A percentile compares a stretch with the other conserved stretches of the same genome.
These are phyloP conservation scores for Cyclostephanos tholiformis DNA, from an alignment of 108 stramenopile genomes.

Conservation along the genomic window DNA sequence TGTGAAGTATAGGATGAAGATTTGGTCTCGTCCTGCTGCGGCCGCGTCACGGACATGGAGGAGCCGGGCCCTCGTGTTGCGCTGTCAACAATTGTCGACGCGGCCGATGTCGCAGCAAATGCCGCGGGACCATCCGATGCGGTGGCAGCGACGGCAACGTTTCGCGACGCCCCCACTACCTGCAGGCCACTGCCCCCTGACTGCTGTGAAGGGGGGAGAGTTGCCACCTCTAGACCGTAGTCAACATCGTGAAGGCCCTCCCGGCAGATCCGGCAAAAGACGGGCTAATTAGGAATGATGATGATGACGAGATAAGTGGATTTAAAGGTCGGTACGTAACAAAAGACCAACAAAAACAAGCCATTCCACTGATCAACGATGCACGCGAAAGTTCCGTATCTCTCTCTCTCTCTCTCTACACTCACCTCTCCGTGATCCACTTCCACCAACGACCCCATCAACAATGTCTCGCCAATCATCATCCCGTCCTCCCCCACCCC, in stretches of 20 bases:
- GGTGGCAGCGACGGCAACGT: neutral
- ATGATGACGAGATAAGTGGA: neutral
- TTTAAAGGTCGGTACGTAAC: neutral
- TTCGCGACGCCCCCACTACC: neutral
- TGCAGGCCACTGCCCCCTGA: conserved; percentile 36
- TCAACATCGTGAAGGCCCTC: conserved; percentile 86
- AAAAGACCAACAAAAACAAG: conserved; percentile 1
- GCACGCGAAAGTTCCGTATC: neutral
- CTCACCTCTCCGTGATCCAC: conserved; percentile 54
- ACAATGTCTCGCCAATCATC: conserved; percentile 4
- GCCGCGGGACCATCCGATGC: neutral
- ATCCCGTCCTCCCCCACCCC: conserved; percentile 20
- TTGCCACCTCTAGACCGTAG: conserved; percentile 46
- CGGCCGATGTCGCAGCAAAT: neutral
- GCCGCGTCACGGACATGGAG: neutral
- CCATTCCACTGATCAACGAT: neutral
- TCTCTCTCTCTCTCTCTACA: neutral
- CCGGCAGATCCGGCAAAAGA: conserved; percentile 90
- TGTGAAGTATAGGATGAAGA: neutral
- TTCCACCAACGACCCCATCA: conserved; percentile 14
- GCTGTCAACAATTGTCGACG: neutral
- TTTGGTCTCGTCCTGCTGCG: conserved; percentile 2
- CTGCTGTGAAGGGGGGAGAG: conserved; percentile 33
- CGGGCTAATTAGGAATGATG: conserved; percentile 36
- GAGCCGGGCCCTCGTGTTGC: neutral